Evolutionary conservation across 306 rosid species (phyloP).

Genomic region (Trifolium pratense): DNA sequence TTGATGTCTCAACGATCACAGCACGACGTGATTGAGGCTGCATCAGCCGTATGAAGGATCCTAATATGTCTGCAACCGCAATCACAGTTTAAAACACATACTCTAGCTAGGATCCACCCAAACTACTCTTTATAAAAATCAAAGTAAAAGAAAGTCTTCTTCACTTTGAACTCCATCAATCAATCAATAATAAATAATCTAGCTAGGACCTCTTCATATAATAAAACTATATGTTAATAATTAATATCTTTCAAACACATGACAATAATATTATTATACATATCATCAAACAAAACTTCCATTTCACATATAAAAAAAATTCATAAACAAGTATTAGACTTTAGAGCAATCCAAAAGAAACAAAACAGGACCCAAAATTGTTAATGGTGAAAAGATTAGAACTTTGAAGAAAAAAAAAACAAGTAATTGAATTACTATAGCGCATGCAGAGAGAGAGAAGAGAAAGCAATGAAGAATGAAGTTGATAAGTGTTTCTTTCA

Average conservation of each 20-base stretch:
- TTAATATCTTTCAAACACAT: conserved; percentile 14
- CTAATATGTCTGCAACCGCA: neutral
- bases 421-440: conserved; percentile 41
- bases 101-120: neutral
- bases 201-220: neutral
- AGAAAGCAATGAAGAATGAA: neutral
- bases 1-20: neutral
- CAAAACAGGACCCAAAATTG: conserved; percentile 18
- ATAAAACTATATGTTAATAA: conserved; percentile 20
- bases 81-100: neutral
- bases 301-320: neutral
- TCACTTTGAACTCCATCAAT: conserved; percentile 28
- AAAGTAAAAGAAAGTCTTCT: conserved; percentile 1
- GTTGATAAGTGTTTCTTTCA: no score
- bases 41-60: neutral
- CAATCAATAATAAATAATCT: conserved; percentile 10
- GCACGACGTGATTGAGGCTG: neutral
- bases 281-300: conserved; percentile 23
- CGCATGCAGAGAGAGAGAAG: conserved; percentile 41
- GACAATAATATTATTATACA: conserved; percentile 3
- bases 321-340: conserved; percentile 8
- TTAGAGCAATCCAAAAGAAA: neutral
- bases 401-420: conserved; percentile 9
- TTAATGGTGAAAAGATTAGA: conserved; percentile 15
- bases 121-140: conserved; percentile 6